A percentile compares a stretch with the other conserved stretches of the same genome.
Evolutionary conservation across 371 early-diverging fungal species (phyloP).

Genomic region (Saksenaea vasiformis): DNA sequence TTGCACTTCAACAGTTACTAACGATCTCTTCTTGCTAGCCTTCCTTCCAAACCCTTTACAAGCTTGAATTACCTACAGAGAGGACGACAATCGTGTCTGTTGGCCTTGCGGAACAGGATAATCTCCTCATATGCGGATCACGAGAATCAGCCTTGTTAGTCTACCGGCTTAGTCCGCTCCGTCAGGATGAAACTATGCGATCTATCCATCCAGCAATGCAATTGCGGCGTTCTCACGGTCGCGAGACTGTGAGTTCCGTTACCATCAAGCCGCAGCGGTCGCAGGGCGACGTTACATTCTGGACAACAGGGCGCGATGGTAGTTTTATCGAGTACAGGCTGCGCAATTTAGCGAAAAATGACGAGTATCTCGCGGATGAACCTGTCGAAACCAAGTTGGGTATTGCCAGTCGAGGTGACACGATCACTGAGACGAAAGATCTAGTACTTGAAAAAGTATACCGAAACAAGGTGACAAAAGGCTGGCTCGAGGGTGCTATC

Average conservation of each 20-base stretch:
- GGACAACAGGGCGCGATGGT: slow-evolving; percentile 75
- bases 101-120: slow-evolving; percentile 40
- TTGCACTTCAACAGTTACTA: not conserved
- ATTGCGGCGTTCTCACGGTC: slow-evolving; percentile 44
- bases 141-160: slow-evolving; percentile 61
- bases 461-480: slow-evolving; percentile 69
- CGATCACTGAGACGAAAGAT: slow-evolving; percentile 26
- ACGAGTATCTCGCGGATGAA: not conserved
- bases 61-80: slow-evolving; percentile 47
- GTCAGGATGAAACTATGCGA: not conserved
- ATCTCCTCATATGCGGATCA: slow-evolving; percentile 61
- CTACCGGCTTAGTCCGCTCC: slow-evolving; percentile 42
- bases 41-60: slow-evolving; percentile 37
- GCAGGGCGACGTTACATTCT: slow-evolving; percentile 49
- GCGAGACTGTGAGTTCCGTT: slow-evolving; percentile 58
- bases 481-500: slow-evolving; percentile 66
- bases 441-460: slow-evolving; percentile 57
- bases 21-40: slow-evolving; percentile 23
- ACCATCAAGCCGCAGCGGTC: slow-evolving; percentile 26
- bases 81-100: slow-evolving; percentile 53
- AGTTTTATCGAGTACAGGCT: slow-evolving; percentile 65
- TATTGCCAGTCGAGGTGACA: slow-evolving; percentile 40
- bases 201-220: slow-evolving; percentile 31
- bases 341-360: slow-evolving; percentile 15
- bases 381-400: slow-evolving; percentile 26